phyloP scores from a whole-genome alignment of 2,329 filamentous ascomycete genomes.

The Exophiala sideris region DNA sequence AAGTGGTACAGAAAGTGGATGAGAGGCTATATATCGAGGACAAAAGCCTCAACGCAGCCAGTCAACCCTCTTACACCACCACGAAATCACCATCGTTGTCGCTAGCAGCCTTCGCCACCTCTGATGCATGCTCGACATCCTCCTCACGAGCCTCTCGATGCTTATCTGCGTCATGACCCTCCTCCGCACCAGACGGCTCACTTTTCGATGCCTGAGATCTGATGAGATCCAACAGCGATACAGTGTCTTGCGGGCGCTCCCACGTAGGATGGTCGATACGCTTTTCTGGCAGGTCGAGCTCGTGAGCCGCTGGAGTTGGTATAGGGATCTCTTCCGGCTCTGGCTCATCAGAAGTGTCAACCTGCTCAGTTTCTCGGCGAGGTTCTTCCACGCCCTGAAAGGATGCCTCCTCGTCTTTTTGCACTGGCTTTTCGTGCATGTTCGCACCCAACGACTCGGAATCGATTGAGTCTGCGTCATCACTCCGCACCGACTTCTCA shows the following conservation, averaged over 20 bases:
- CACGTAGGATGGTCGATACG: slow-evolving; percentile 24
- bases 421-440: background rate
- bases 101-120: background rate
- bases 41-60: background rate
- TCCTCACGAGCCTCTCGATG: background rate
- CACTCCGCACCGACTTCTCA: slow-evolving; percentile 13
- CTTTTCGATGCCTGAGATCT: slow-evolving; percentile 17
- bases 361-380: background rate
- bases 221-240: slow-evolving; percentile 25
- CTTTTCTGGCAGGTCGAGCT: slow-evolving; percentile 6
- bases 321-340: background rate
- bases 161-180: background rate
- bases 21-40: slow-evolving; percentile 1
- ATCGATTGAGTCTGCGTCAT: slow-evolving; percentile 2
- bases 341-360: background rate
- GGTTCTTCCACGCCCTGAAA: too few relatives aligned
- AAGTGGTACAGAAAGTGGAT: slow-evolving; percentile 20
- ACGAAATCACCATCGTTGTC: slow-evolving; percentile 14
- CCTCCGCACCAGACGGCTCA: slow-evolving; percentile 7
- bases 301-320: background rate
- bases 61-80: slow-evolving; percentile 2
- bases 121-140: slow-evolving; percentile 1
- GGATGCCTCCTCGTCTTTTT: background rate
- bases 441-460: slow-evolving; percentile 3
- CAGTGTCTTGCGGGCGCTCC: slow-evolving; percentile 19